Evolutionary conservation across 495 filamentous ascomycete species (phyloP).

Genomic region (Talaromyces liani): DNA sequence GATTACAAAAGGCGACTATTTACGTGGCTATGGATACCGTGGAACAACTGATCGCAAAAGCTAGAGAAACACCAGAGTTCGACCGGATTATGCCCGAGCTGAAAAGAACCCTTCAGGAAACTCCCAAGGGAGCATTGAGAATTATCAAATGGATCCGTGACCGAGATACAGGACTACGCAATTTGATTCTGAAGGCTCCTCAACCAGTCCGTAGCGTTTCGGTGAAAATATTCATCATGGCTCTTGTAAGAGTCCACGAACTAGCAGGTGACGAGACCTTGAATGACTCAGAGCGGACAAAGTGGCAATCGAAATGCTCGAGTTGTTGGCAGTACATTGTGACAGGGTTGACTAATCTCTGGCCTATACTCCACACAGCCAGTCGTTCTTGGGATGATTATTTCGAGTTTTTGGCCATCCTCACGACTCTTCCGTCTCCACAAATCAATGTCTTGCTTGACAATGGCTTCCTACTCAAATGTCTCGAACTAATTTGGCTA

Average conservation of each 20-base stretch:
- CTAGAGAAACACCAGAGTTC: conserved; percentile 62
- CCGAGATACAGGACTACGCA: conserved; percentile 49
- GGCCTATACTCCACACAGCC: conserved; percentile 45
- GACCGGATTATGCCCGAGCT: conserved; percentile 48
- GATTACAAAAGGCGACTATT: conserved; percentile 52
- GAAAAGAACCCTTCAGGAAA: conserved; percentile 38
- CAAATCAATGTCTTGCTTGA: conserved; percentile 50
- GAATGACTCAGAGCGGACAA: conserved; percentile 21
- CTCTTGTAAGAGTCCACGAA: conserved; percentile 39
- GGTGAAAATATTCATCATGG: conserved; percentile 45
- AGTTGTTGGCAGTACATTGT: conserved; percentile 49
- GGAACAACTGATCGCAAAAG: conserved; percentile 68
- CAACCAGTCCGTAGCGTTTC: conserved; percentile 54
- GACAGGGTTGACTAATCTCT: conserved; percentile 41
- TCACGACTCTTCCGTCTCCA: conserved; percentile 48
- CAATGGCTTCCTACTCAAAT: conserved; percentile 45
- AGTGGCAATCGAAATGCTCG: conserved; percentile 23
- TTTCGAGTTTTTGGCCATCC: conserved; percentile 57
- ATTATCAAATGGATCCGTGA: conserved; percentile 57
- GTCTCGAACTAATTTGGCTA: conserved; percentile 55
- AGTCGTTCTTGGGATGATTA: conserved; percentile 73
- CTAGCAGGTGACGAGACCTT: conserved; percentile 33
- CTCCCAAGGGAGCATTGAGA: conserved; percentile 21
- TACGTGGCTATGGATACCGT: conserved; percentile 65
- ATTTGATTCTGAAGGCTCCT: conserved; percentile 59